A percentile compares a stretch with the other conserved stretches of the same genome.
Conservation (phyloP, 257 asterid genomes). For the Solanum acaule region DNA sequence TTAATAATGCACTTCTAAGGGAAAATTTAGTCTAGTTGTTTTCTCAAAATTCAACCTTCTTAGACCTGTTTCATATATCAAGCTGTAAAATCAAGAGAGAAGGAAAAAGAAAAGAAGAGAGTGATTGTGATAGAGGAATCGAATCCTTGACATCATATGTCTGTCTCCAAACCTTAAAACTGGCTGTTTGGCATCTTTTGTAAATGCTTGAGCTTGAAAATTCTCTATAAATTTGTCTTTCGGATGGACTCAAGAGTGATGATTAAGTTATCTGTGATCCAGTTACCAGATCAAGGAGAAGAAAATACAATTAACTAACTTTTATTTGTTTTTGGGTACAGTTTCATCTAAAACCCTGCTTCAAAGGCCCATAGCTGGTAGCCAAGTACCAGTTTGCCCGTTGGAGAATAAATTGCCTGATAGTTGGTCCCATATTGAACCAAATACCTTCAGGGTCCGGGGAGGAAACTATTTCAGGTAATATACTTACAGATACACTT, state of each 20-base stretch:
- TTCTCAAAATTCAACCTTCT: neutral
- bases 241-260: neutral
- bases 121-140: neutral
- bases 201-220: neutral
- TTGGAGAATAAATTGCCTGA: slow-evolving; percentile 72
- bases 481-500: neutral
- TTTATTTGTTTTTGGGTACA: slow-evolving; percentile 12
- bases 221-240: neutral
- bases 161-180: neutral
- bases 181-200: neutral
- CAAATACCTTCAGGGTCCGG: slow-evolving; percentile 70
- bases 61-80: neutral
- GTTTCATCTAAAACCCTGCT: slow-evolving; percentile 69
- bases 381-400: slow-evolving; percentile 81
- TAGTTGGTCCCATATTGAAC: slow-evolving; percentile 85
- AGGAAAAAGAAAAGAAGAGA: neutral
- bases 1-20: neutral
- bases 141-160: neutral
- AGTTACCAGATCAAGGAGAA: neutral
- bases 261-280: neutral
- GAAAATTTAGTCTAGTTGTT: neutral
- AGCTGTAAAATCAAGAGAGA: neutral
- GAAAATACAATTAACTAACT: neutral
- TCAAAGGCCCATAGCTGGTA: slow-evolving; percentile 78
- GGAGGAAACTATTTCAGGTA: slow-evolving; percentile 77